Percentiles rank a stretch among this genome's conserved stretches.
phyloP scores from a whole-genome alignment of 2,329 filamentous ascomycete genomes.

The Talaromyces sp. region DNA sequence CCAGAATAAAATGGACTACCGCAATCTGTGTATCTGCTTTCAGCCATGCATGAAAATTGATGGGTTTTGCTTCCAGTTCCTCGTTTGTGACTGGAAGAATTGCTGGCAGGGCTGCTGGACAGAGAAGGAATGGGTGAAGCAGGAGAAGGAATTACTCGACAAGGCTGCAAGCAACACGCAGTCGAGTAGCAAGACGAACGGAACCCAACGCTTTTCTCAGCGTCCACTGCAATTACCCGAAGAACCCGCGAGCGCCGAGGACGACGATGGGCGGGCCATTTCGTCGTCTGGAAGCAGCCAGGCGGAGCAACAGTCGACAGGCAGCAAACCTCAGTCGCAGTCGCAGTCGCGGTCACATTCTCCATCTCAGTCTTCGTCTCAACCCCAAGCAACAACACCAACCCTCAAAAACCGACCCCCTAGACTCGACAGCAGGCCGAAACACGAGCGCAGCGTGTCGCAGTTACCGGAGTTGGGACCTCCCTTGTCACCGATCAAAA shows the following conservation, averaged over 20 bases:
- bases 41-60: conserved; percentile 97
- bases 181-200: conserved; percentile 16
- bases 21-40: conserved; percentile 93
- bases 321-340: conserved; percentile 13
- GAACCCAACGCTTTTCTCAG: conserved; percentile 3
- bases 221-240: neutral
- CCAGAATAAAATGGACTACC: conserved; percentile 97
- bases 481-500: conserved; percentile 43
- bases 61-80: conserved; percentile 87
- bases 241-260: conserved; percentile 9
- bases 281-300: conserved; percentile 63
- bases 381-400: neutral
- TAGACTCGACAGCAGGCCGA: conserved; percentile 25
- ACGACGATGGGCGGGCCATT: conserved; percentile 49
- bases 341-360: conserved; percentile 24
- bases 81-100: conserved; percentile 91
- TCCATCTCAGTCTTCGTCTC: neutral
- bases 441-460: conserved; percentile 31
- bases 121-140: conserved; percentile 70
- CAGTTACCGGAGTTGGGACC: conserved; percentile 44
- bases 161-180: conserved; percentile 17
- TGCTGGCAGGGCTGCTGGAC: conserved; percentile 97
- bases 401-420: conserved; percentile 7
- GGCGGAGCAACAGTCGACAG: conserved; percentile 25
- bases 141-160: conserved; percentile 36